Evolutionary conservation across 129 eudicot species (phyloP).

Genomic region (Tanacetum coccineum): DNA sequence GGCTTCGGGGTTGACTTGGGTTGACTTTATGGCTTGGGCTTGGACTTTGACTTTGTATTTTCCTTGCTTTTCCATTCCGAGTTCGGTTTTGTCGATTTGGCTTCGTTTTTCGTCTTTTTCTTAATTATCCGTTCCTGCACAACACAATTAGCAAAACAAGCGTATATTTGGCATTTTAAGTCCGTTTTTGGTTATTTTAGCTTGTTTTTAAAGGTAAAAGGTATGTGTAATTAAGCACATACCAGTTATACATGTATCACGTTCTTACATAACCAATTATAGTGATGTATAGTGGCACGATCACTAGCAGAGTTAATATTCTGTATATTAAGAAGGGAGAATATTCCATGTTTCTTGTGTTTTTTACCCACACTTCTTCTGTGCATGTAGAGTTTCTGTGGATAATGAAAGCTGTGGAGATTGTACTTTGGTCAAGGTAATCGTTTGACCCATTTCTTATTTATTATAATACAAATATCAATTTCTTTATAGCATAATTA

Average conservation of each 20-base stretch:
- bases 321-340: neutral
- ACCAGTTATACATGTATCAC: neutral
- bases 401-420: constrained; percentile 69
- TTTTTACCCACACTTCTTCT: constrained; percentile 9
- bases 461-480: constrained; percentile 3
- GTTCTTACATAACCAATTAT: neutral
- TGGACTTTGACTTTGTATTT: too few relatives aligned
- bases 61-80: too few relatives aligned
- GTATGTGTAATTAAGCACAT: too few relatives aligned
- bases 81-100: too few relatives aligned
- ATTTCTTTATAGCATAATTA: neutral
- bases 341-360: constrained; percentile 14
- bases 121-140: too few relatives aligned
- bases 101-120: too few relatives aligned
- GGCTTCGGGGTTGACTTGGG: too few relatives aligned
- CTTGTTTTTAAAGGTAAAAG: too few relatives aligned
- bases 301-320: neutral
- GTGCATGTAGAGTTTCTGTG: constrained; percentile 66
- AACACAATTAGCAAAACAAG: too few relatives aligned
- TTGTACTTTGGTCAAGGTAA: constrained; percentile 88
- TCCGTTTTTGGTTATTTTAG: too few relatives aligned
- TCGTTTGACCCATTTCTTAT: neutral
- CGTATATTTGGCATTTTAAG: too few relatives aligned
- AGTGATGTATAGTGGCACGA: neutral
- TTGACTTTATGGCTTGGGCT: too few relatives aligned